Percentiles rank a stretch among this genome's conserved stretches.
phyloP scores from a whole-genome alignment of 2,329 filamentous ascomycete genomes.

The Colletotrichum tabaci region DNA sequence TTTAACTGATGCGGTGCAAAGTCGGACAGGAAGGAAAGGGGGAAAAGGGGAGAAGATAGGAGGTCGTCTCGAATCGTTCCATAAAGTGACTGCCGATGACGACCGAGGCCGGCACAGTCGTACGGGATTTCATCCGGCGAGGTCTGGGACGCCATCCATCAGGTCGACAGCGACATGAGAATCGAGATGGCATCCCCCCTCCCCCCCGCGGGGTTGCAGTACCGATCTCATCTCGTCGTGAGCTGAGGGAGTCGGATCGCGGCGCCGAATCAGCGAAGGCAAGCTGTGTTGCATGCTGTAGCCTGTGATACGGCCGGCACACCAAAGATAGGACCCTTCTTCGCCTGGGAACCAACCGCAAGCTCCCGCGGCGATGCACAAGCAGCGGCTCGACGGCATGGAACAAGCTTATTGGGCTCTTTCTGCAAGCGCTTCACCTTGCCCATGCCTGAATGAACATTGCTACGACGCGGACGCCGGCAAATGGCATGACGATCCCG shows the following conservation, averaged over 20 bases:
- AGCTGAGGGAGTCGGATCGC: conserved; percentile 37
- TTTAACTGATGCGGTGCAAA: neutral
- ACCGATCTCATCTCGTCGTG: conserved; percentile 30
- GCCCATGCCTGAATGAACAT: conserved; percentile 10
- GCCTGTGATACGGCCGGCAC: conserved; percentile 34
- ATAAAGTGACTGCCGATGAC: conserved; percentile 8
- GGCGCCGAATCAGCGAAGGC: conserved; percentile 30
- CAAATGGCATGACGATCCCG: conserved; percentile 30
- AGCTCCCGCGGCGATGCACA: conserved; percentile 24
- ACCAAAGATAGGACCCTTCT: conserved; percentile 12
- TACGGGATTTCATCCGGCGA: neutral
- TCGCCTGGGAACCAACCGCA: conserved; percentile 29
- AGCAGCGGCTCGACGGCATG: conserved; percentile 9
- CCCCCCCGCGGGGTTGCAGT: conserved; percentile 12
- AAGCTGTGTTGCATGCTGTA: conserved; percentile 22
- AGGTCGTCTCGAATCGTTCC: conserved; percentile 10
- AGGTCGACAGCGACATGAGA: neutral
- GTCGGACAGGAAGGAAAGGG: neutral
- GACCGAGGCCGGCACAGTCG: neutral
- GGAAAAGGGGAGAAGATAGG: neutral
- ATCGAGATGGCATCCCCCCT: neutral
- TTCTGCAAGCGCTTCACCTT: conserved; percentile 34
- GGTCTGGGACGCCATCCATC: neutral
- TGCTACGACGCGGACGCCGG: conserved; percentile 15
- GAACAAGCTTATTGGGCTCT: conserved; percentile 32